These are phyloP conservation scores for Erodium maritimum DNA, from an alignment of 345 rosid species.

Conservation along the genomic window DNA sequence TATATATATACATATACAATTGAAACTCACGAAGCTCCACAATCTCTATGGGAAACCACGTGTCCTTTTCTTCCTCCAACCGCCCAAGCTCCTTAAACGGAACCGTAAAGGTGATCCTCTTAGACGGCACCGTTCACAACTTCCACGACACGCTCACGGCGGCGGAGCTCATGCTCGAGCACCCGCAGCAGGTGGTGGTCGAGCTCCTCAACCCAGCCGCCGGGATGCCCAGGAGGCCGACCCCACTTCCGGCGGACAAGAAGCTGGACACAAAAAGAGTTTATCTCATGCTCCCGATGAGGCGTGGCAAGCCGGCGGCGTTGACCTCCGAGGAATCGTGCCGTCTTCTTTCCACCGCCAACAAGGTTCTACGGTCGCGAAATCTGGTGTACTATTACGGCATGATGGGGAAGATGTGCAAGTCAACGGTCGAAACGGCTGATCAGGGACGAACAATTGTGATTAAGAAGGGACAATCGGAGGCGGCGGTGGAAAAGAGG, in stretches of 20 bases:
- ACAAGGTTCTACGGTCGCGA: slow-evolving; percentile 29
- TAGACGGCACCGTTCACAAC: slow-evolving; percentile 38
- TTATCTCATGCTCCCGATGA: slow-evolving; percentile 48
- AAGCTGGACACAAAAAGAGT: slow-evolving; percentile 38
- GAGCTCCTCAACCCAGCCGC: slow-evolving; percentile 32
- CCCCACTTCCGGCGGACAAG: slow-evolving; percentile 56
- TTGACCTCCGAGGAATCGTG: slow-evolving; percentile 38
- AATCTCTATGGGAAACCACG: slow-evolving; percentile 34
- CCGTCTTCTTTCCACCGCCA: slow-evolving; percentile 27
- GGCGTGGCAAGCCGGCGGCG: slow-evolving; percentile 25
- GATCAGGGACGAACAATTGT: slow-evolving; percentile 3
- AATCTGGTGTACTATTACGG: slow-evolving; percentile 20
- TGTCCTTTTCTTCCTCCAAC: no score
- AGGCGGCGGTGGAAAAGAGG: slow-evolving; percentile 13
- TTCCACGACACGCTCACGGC: slow-evolving; percentile 35
- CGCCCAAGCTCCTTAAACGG: slow-evolving; percentile 13
- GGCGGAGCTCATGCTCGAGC: slow-evolving; percentile 60
- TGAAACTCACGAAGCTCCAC: slow-evolving; percentile 20
- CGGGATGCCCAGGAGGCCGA: slow-evolving; percentile 19
- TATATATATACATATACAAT: no score
- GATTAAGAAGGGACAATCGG: background rate
- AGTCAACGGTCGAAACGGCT: slow-evolving; percentile 10
- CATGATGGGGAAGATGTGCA: slow-evolving; percentile 32
- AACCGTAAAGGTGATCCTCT: slow-evolving; percentile 38
- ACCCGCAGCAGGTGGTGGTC: slow-evolving; percentile 56